Evolutionary conservation across 345 rosid genomes (phyloP), one percentile per base, ranked within the genome.

Genomic region (Eucalyptus curtisii): DNA sequence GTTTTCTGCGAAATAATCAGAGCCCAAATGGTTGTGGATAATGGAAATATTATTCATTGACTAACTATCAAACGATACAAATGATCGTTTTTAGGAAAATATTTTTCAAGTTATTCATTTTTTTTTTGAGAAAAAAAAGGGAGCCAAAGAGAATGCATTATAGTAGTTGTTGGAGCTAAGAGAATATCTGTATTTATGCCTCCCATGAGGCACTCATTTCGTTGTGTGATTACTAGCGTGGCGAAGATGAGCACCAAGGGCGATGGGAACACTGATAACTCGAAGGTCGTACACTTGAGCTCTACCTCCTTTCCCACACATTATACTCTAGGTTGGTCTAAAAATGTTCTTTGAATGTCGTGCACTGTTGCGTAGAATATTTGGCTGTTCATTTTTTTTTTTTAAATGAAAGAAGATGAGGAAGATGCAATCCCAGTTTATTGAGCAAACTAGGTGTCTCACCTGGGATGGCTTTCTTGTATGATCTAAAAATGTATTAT

Each of bases 1-100:
- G 16, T 61, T 30, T 59, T 61, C 0, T 12, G 0, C 4, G 2
- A 1, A 59, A 61, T 27, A 61, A 61, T 10, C 0, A 0, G 4
- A 27, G 16, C n/a, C 17, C 37, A 68, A 17, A 68, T 68, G 13
- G 2, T 31, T 33, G 2, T 17, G 11, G 0, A 16, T 7, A 27
- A 16, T 31, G 24, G 16, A 33, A 68, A 68, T 8, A 16, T 17
- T 4, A 16, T 68, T 5, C 4, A 33, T 8, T 17, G 44, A 68
- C 3, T 15, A 66, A 66, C 17, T 14, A 15, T n/a, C n/a, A n/a
- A n/a, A n/a, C n/a, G n/a, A n/a, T n/a, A n/a, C n/a, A n/a, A n/a
- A 7, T 0, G 6, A n/a, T n/a, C 0, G 0, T 64, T 64, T n/a
- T n/a, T n/a, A 14, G 6, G 19, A 64, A n/a, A n/a, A 7, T n/a